Evolutionary conservation across 108 stramenopile species (phyloP).

Genomic region (Asterionellopsis glacialis): DNA sequence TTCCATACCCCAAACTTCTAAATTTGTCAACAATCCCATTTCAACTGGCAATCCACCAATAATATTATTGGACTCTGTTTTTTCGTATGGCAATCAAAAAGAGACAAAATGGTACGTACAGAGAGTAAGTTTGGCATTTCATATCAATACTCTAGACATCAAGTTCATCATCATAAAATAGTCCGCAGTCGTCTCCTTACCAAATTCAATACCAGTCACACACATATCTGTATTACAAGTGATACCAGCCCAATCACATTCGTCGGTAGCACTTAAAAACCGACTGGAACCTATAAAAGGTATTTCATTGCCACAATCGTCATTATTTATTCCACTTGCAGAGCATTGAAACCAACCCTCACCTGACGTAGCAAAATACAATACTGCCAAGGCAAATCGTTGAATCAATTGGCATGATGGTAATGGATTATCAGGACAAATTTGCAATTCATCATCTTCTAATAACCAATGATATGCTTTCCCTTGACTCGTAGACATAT

Average conservation of each 20-base stretch:
- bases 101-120: not conserved
- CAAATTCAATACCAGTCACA: slow-evolving; percentile 46
- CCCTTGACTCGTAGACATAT: slow-evolving; percentile 30
- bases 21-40: slow-evolving; percentile 38
- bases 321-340: slow-evolving; percentile 11
- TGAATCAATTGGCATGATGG: slow-evolving; percentile 33
- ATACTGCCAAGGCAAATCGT: slow-evolving; percentile 66
- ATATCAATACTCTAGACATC: too few relatives aligned
- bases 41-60: slow-evolving; percentile 52
- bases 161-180: too few relatives aligned
- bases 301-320: slow-evolving; percentile 22
- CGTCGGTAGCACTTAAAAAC: slow-evolving; percentile 30
- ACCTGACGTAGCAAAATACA: slow-evolving; percentile 69
- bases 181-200: slow-evolving; percentile 10
- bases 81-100: not conserved
- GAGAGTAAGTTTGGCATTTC: not conserved
- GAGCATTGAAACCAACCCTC: slow-evolving; percentile 51
- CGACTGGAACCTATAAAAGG: slow-evolving; percentile 22
- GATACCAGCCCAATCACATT: slow-evolving; percentile 60
- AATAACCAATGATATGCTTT: slow-evolving; percentile 41
- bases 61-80: slow-evolving; percentile 48
- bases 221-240: slow-evolving; percentile 25
- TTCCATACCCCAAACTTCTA: slow-evolving; percentile 43
- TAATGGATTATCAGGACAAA: slow-evolving; percentile 24
- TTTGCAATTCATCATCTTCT: slow-evolving; percentile 11